These are phyloP conservation scores for Nannochloropsis gaditana DNA, from an alignment of 108 stramenopile species.

Conservation along the genomic window DNA sequence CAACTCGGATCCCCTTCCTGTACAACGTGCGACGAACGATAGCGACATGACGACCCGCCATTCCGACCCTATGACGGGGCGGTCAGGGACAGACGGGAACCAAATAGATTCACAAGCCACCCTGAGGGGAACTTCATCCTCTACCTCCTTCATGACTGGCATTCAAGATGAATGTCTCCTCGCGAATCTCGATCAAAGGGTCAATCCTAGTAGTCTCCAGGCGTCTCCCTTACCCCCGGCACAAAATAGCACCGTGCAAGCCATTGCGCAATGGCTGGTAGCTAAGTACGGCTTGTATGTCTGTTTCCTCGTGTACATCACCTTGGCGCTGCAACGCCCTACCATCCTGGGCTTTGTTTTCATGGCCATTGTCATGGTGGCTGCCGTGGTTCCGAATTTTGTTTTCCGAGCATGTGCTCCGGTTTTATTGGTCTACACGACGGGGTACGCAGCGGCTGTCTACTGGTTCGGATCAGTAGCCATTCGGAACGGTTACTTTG, in stretches of 20 bases:
- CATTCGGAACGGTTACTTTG: not conserved
- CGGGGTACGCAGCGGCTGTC: not conserved
- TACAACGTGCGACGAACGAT: no score
- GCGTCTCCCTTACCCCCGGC: no score
- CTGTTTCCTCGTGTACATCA: slow-evolving; percentile 6
- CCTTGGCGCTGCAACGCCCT: slow-evolving; percentile 1
- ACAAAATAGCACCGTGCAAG: not conserved
- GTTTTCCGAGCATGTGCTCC: slow-evolving; percentile 11
- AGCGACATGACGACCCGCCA: no score
- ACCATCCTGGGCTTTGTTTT: not conserved
- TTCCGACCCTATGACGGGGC: no score
- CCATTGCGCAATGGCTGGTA: not conserved
- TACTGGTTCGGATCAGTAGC: not conserved
- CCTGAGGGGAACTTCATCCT: not conserved
- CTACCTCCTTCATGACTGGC: not conserved
- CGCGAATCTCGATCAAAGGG: no score
- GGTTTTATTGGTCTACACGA: not conserved
- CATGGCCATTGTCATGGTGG: not conserved
- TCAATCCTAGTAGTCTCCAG: no score
- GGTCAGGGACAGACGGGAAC: no score
- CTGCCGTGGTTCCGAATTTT: not conserved
- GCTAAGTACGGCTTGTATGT: not conserved
- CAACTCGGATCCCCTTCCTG: no score
- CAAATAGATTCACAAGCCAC: no score
- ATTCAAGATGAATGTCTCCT: not conserved